Base-by-base conservation (phyloP, 495 filamentous ascomycete species). In the Aspergillus haitiensis region DNA sequence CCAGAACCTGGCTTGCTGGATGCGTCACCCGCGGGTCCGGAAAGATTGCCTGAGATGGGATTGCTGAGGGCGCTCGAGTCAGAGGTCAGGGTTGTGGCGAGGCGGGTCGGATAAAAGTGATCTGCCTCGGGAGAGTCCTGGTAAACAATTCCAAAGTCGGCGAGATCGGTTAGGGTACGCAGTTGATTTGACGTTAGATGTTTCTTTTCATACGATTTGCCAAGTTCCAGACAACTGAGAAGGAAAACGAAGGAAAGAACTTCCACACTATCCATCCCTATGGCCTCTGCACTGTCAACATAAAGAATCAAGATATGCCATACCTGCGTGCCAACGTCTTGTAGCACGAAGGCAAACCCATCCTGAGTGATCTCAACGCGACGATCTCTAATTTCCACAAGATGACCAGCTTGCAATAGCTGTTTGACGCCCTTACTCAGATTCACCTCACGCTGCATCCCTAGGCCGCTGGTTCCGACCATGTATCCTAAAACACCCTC, bases 401-500 rank as follows among this genome's bases (percentile, higher is more conserved):
- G 78, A n/a, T 86, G 81, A 0, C 94, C 92, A 1, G 82, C 79
- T 61, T 90, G 79, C 27, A 98, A 79, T 33, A 98, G 80, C 37
- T 88, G 80, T 69, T 91, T 94, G 7, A 97, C 93, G 7, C 89
- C 89, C 45, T 83, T 79, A 64, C 89, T 91, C 53, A 94, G 86
- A 7, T 81, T 78, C 16, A 75, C 75, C 11, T 75, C 74, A n/a
- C 70, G 75, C 57, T 72, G 73, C 64, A 61, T 81, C 56, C 42
- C 81, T 67, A 72, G 81, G 68, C 80, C 84, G 55, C 82, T 82
- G 37, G 81, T 87, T 49, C 87, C 87, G 34, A 98, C 94, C 74
- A 98, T 93, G 69, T 93, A 98, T 70, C 96, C 92, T 35, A 98
- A 75, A 9, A 98, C 95, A 7, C 90, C 87, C 70, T 98, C 95